phyloP scores from a whole-genome alignment of 1,139 yeast species.

The Debaryomycetaceae sp. region DNA sequence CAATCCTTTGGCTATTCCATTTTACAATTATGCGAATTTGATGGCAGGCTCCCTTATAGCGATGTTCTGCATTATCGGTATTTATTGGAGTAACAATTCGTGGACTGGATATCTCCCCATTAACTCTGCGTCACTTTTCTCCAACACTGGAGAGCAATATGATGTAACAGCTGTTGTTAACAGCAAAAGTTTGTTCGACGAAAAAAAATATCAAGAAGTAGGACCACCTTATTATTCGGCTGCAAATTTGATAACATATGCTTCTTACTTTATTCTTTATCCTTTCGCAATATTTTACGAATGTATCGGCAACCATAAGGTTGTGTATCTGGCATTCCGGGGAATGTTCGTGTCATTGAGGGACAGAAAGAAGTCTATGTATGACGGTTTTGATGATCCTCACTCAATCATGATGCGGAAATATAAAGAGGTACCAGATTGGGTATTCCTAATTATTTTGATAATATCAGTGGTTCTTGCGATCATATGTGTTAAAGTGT shows the following conservation, averaged over 20 bases:
- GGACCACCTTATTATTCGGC: slow-evolving; percentile 63
- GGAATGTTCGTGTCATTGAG: slow-evolving; percentile 18
- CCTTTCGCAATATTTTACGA: slow-evolving; percentile 51
- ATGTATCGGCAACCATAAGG: slow-evolving; percentile 26
- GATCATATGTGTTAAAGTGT: slow-evolving; percentile 41
- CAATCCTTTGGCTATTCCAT: slow-evolving; percentile 33
- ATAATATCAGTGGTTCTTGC: slow-evolving; percentile 46
- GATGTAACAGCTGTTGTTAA: slow-evolving; percentile 37
- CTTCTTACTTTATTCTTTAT: slow-evolving; percentile 52
- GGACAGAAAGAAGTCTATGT: slow-evolving; percentile 22
- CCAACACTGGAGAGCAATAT: slow-evolving; percentile 43
- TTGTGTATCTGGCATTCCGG: slow-evolving; percentile 14
- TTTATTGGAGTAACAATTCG: slow-evolving; percentile 49
- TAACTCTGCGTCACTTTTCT: slow-evolving; percentile 42
- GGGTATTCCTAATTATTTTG: slow-evolving; percentile 50
- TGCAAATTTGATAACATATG: slow-evolving; percentile 51
- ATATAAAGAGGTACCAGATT: slow-evolving; percentile 60
- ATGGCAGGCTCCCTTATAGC: slow-evolving; percentile 40
- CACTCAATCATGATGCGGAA: slow-evolving; percentile 51
- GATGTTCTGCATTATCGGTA: slow-evolving; percentile 37
- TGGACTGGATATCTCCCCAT: slow-evolving; percentile 53
- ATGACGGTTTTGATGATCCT: slow-evolving; percentile 43
- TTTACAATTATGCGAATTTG: slow-evolving; percentile 39
- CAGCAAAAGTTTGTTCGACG: slow-evolving; percentile 30
- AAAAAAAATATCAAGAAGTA: slow-evolving; percentile 34